These are phyloP conservation scores for Hylodesmum podocarpum DNA, from an alignment of 306 rosid species.

Conservation along the genomic window DNA sequence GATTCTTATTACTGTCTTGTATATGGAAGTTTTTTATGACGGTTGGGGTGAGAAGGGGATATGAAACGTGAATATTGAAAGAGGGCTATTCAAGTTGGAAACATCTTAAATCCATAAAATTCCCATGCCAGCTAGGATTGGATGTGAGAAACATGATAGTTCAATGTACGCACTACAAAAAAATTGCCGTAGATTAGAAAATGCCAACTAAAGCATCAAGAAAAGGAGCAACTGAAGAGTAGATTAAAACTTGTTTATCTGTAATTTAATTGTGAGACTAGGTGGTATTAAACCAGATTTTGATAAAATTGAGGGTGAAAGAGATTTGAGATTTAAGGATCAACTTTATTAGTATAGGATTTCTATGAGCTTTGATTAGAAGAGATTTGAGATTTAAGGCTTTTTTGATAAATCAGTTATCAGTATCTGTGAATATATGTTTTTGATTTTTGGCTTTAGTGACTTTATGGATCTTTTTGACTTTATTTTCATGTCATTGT, in stretches of 20 bases:
- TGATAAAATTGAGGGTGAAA: not conserved
- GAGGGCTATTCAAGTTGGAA: slow-evolving; percentile 2
- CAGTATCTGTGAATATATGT: not conserved
- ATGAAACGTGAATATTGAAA: not conserved
- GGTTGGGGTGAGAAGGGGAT: not conserved
- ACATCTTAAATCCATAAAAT: not conserved
- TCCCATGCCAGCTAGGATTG: not conserved
- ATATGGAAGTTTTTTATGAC: not conserved
- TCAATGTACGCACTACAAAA: not conserved
- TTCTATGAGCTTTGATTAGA: too few relatives aligned
- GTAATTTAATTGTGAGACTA: not conserved
- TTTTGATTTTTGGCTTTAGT: not conserved
- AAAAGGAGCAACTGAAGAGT: not conserved
- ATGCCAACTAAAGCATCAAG: not conserved
- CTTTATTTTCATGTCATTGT: not conserved
- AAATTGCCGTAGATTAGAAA: not conserved
- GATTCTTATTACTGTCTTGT: not conserved
- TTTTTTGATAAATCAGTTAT: slow-evolving; percentile 7
- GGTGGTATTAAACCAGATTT: not conserved
- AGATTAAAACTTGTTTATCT: not conserved
- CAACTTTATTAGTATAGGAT: too few relatives aligned
- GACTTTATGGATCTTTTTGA: not conserved
- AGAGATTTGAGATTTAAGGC: not conserved
- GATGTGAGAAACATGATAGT: slow-evolving; percentile 4
- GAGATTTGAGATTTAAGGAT: too few relatives aligned